A percentile compares a stretch with the other conserved stretches of the same genome.
Conservation (phyloP, 208 protist species). For the Tritrichomonas foetus region DNA sequence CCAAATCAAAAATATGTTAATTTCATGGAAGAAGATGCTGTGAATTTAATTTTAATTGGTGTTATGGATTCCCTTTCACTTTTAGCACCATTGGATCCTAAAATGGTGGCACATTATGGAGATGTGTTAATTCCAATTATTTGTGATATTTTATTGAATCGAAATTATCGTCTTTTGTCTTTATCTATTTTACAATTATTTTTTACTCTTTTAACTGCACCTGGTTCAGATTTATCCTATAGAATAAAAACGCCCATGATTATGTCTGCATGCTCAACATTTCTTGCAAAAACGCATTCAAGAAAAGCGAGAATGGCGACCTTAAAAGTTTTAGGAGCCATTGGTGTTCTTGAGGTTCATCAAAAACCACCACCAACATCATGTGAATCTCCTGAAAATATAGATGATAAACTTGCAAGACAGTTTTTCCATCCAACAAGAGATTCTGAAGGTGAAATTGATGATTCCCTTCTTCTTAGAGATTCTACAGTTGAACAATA, state of each 20-base stretch:
- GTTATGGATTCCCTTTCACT: not conserved
- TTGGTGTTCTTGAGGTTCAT: constrained; percentile 12
- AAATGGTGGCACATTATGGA: not conserved
- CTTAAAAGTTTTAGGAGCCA: not conserved
- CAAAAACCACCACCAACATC: not conserved
- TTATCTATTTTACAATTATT: not conserved
- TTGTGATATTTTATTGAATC: not conserved
- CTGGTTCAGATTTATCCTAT: not conserved
- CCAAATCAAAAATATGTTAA: not conserved
- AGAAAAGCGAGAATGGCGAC: not conserved
- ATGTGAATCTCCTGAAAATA: not conserved
- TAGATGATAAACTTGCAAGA: not conserved
- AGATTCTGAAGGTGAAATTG: not conserved
- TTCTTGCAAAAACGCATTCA: not conserved
- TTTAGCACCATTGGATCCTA: not conserved
- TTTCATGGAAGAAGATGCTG: not conserved
- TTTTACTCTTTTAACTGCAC: not conserved
- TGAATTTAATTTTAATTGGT: not conserved
- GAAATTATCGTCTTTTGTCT: not conserved
- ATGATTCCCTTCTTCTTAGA: not conserved
- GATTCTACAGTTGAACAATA: not conserved
- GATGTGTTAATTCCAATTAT: not conserved
- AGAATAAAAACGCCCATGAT: not conserved
- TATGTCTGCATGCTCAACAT: not conserved
- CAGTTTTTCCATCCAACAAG: constrained; percentile 23